Evolutionary conservation across 2,329 filamentous ascomycete genomes (phyloP), one percentile per base, ranked within the genome.

Genomic region (Lachnellula hyalina): DNA sequence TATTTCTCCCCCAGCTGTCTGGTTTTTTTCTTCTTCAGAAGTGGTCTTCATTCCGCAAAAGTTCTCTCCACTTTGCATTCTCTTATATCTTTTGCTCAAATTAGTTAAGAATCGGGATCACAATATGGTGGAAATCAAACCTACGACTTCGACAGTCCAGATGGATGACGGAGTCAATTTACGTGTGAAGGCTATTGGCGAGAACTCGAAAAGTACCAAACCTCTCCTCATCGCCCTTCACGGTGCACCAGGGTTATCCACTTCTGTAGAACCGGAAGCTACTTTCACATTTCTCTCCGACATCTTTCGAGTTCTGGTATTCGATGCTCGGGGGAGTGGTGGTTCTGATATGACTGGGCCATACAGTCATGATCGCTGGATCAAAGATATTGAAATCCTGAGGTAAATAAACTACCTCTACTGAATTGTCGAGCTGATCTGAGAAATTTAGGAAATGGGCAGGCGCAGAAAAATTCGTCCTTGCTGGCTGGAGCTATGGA

Each of bases 281-380:
- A 8, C 50, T 8, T 52, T 21, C 15, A 17, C 25, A 1, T 52
- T 52, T 15, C 50, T 52, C 3, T 45, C 50, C 36, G 25, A 34
- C 25, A 21, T 35, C 28, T 52, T 46, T 34, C 41, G 44, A 36
- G 40, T 52, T 36, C 32, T 52, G 21, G 41, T 47, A 12, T 52
- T 46, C 34, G 50, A 52, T 32, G 41, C 50, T 23, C 50, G 50
- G 34, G 50, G 50, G 34, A 52, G 50, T 25, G 50, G 50, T 5
- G 32, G 4, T 8, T 46, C 41, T 36, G 50, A 52, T 25, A 17
- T 23, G 28, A 47, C 44, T 11, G 50, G 50, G 5, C 50, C 50
- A 35, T 52, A 46, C 32, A 52, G 41, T 12, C 41, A 52, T 47
- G 50, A 52, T 25, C 50, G 44, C 5, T 52, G 50, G 50, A 52